These are phyloP conservation scores for Lagenaria siceraria DNA, from an alignment of 306 rosid genomes.

Conservation along the genomic window DNA sequence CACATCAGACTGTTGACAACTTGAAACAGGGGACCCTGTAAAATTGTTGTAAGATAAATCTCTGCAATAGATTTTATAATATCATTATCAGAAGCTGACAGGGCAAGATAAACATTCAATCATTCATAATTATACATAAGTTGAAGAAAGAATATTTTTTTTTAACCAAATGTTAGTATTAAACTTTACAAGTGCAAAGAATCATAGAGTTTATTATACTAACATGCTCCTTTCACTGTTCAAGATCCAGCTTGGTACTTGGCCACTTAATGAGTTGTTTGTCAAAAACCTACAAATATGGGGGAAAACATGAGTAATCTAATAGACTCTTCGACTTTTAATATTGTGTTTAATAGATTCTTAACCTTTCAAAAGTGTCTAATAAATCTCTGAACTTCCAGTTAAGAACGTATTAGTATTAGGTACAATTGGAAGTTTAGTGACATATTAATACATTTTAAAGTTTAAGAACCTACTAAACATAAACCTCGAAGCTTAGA, in stretches of 20 bases:
- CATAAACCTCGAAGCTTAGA: background rate
- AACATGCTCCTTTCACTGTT: constrained; percentile 20
- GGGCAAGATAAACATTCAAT: background rate
- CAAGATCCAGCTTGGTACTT: constrained; percentile 43
- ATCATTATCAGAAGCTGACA: background rate
- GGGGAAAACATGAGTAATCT: too few relatives aligned
- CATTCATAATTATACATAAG: background rate
- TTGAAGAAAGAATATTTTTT: background rate
- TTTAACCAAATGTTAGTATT: background rate
- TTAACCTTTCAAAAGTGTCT: background rate
- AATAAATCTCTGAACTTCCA: background rate
- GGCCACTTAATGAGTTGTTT: constrained; percentile 55
- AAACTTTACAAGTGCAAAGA: background rate
- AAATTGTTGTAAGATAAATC: constrained; percentile 83
- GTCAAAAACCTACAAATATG: constrained; percentile 52
- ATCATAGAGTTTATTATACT: constrained; percentile 17
- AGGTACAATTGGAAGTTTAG: background rate
- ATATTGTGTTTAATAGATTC: too few relatives aligned
- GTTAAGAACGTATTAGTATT: background rate
- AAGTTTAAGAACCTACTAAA: background rate
- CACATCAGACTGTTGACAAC: constrained; percentile 33
- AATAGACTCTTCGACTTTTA: too few relatives aligned
- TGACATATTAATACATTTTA: background rate
- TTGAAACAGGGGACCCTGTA: constrained; percentile 23
- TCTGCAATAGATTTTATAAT: constrained; percentile 26